Evolutionary conservation across 148 eudicot species (phyloP).

Genomic region (Rheum nobile): DNA sequence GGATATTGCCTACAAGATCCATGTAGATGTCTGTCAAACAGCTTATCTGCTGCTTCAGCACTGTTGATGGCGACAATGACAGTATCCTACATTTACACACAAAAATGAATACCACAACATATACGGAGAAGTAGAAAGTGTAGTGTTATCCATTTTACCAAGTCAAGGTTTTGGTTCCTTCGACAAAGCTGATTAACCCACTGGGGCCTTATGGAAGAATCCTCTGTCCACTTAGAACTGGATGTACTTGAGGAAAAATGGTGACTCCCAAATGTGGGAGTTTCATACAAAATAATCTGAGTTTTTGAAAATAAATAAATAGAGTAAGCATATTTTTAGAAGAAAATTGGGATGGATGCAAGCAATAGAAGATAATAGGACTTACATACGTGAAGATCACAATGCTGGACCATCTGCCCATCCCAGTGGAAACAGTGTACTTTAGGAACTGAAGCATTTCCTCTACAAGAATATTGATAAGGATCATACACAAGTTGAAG

Average conservation of each 20-base stretch:
- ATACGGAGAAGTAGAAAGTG: constrained; percentile 5
- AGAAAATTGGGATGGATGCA: neutral
- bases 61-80: constrained; percentile 66
- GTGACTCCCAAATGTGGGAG: constrained; percentile 72
- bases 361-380: constrained; percentile 31
- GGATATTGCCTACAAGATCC: constrained; percentile 14
- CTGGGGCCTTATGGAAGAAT: constrained; percentile 39
- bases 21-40: constrained; percentile 29
- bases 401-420: constrained; percentile 22
- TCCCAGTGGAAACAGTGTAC: constrained; percentile 59
- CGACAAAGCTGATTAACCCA: constrained; percentile 62
- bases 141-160: constrained; percentile 37
- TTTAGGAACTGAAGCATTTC: constrained; percentile 35
- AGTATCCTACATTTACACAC: constrained; percentile 36
- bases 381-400: constrained; percentile 99
- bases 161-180: constrained; percentile 41
- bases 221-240: constrained; percentile 22
- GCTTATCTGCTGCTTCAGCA: constrained; percentile 45
- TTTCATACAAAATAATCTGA: constrained; percentile 73
- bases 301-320: constrained; percentile 17
- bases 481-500: constrained; percentile 33
- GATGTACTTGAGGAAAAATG: constrained; percentile 45
- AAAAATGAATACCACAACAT: neutral
- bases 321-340: constrained; percentile 7
- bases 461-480: constrained; percentile 20